Base-by-base conservation (phyloP, 371 early-diverging fungal genomes). In the Thermomucor indicae-seudaticae region DNA sequence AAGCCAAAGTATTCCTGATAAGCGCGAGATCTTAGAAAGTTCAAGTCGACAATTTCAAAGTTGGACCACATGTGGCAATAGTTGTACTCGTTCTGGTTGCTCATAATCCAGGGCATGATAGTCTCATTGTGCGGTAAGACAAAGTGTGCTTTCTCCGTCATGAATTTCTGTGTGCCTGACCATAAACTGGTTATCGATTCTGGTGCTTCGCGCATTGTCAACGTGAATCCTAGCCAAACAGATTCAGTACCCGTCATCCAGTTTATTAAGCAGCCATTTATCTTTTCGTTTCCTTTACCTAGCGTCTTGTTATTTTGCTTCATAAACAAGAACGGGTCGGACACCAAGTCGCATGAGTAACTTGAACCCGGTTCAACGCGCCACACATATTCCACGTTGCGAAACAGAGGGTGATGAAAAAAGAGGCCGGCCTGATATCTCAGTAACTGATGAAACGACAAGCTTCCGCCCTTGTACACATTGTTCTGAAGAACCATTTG, bases 311-410 rank as follows among this genome's bases (percentile, higher is more conserved):
- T 83, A 43, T 86, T 80, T 39, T 80, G 57, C 47, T 79, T 61
- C 87, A 93, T 90, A 49, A 64, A 88, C 51, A 68, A 57, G 65
- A 98, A 97, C 3, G 94, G 95, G 62, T 98, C 98, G 57, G 83
- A 79, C 42, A 78, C 76, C 53, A 98, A 83, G 39, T 92, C 81
- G 59, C 98, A 98, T 16, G 70, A 64, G 58, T 87, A 93, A 34
- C 76, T 51, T 8, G 95, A 88, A n/a, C 79, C 89, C 0, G 97
- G 95, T 63, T 97, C 97, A 5, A 98, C 78, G 0, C 97, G 76
- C 98, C 98, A 98, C 55, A 93, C 93, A 68, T 84, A 97, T 28
- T 95, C 89, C 35, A 83, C 93, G 34, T 87, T 65, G 20, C 67
- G 42, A 47, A 95, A 67, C 4, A 90, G 62, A 32, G 86, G 81